These are phyloP conservation scores for Graphilbum fragrans DNA, from an alignment of 2,329 filamentous ascomycete species.

Conservation along the genomic window DNA sequence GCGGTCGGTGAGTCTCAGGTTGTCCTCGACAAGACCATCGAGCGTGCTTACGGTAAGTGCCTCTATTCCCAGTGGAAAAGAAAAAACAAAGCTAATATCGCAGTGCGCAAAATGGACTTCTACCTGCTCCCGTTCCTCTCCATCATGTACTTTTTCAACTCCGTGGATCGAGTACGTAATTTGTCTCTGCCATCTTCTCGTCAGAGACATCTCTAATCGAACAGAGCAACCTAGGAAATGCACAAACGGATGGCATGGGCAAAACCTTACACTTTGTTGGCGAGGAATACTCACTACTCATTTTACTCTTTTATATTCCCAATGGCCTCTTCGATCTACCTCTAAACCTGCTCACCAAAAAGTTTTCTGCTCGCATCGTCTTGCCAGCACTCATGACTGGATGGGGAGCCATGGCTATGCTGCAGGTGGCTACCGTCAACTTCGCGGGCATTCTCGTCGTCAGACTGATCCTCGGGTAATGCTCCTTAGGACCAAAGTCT, in stretches of 20 bases:
- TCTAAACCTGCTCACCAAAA: conserved; percentile 54
- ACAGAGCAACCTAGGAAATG: conserved; percentile 35
- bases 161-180: too few species aligned
- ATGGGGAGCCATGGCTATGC: conserved; percentile 54
- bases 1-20: too few species aligned
- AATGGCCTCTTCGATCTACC: conserved; percentile 60
- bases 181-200: too few species aligned
- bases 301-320: conserved; percentile 61
- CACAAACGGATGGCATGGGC: conserved; percentile 39
- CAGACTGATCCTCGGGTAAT: conserved; percentile 47
- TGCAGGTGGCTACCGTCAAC: conserved; percentile 43
- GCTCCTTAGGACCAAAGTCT: too few species aligned
- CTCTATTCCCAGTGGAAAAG: too few species aligned
- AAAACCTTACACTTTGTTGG: conserved; percentile 44
- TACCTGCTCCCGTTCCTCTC: conserved; percentile 27
- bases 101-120: conserved; percentile 28
- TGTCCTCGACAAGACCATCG: too few species aligned
- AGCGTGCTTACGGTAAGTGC: too few species aligned
- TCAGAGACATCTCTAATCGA: too few species aligned
- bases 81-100: too few species aligned
- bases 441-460: conserved; percentile 56
- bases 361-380: conserved; percentile 49
- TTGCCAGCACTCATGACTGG: conserved; percentile 53
- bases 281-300: conserved; percentile 56
- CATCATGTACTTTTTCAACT: conserved; percentile 6